Percentiles rank a stretch among this genome's conserved stretches.
phyloP scores from a whole-genome alignment of 129 eudicot genomes.

The Centella asiatica region DNA sequence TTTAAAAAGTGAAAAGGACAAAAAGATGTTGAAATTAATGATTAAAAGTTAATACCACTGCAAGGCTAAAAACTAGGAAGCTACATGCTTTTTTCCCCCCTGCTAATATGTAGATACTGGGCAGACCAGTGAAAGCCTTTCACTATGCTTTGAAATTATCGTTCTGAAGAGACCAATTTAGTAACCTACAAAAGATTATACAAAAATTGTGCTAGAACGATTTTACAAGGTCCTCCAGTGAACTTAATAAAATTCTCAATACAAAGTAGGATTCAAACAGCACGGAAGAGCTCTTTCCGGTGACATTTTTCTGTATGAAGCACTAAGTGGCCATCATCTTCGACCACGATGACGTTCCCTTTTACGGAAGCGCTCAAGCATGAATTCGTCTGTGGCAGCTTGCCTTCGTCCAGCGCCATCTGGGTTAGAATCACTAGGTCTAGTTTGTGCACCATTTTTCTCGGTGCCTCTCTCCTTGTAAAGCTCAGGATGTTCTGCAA shows the following conservation, averaged over 20 bases:
- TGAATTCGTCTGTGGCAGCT: slow-evolving; percentile 91
- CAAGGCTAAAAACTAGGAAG: no score
- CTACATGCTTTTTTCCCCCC: no score
- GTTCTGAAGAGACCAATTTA: no score
- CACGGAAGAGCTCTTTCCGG: background rate
- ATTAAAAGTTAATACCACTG: no score
- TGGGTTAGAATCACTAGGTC: slow-evolving; percentile 38
- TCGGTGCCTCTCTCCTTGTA: slow-evolving; percentile 59
- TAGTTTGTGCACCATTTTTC: slow-evolving; percentile 41
- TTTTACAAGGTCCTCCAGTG: background rate
- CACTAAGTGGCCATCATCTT: slow-evolving; percentile 27
- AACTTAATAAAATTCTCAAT: no score
- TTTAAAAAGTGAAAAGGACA: no score
- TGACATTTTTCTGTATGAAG: background rate
- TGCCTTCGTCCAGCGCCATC: slow-evolving; percentile 71
- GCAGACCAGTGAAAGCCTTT: no score
- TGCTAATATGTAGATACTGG: no score
- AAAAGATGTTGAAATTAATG: no score
- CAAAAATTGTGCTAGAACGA: no score
- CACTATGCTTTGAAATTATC: no score
- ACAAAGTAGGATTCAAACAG: background rate
- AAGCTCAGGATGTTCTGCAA: slow-evolving; percentile 70
- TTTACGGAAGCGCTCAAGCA: slow-evolving; percentile 94
- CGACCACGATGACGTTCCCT: slow-evolving; percentile 92
- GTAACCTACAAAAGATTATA: no score